These are phyloP conservation scores for Amphibolis antarctica DNA, from an alignment of 106 monocot species.

Conservation along the genomic window DNA sequence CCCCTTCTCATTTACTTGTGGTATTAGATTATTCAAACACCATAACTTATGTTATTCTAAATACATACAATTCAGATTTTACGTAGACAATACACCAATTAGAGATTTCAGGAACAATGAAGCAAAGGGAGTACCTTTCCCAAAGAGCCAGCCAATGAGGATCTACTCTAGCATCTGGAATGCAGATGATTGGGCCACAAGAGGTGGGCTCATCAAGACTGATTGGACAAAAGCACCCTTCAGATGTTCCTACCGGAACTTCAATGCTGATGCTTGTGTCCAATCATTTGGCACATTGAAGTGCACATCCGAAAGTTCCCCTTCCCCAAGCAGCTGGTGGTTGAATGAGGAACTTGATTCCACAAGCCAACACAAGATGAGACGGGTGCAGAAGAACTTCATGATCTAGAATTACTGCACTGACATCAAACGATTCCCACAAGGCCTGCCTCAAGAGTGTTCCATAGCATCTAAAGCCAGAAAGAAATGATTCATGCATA, in stretches of 20 bases:
- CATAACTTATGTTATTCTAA: background rate
- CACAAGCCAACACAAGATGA: conserved; percentile 5
- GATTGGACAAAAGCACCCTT: conserved; percentile 15
- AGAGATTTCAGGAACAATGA: conserved; percentile 18
- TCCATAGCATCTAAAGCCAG: too few relatives aligned
- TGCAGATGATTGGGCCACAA: conserved; percentile 17
- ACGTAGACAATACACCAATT: conserved; percentile 8
- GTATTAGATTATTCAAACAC: background rate
- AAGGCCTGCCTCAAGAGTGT: conserved; percentile 11
- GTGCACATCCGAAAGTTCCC: background rate
- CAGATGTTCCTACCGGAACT: conserved; percentile 13
- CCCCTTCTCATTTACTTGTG: background rate
- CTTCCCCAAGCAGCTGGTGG: background rate
- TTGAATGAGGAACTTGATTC: conserved; percentile 14
- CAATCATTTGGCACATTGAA: background rate
- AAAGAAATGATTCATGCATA: too few relatives aligned
- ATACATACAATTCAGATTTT: conserved; percentile 6
- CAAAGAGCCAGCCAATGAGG: conserved; percentile 19
- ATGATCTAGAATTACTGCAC: conserved; percentile 17
- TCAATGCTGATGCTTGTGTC: conserved; percentile 16
- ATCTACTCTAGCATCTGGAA: conserved; percentile 22
- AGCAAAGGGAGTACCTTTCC: conserved; percentile 14
- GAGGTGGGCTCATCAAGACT: conserved; percentile 17
- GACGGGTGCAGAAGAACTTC: conserved; percentile 16
- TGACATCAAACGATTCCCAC: conserved; percentile 2